A percentile compares a stretch with the other conserved stretches of the same genome.
phyloP scores from a whole-genome alignment of 2,329 filamentous ascomycete species.

The Penicillium sp. region DNA sequence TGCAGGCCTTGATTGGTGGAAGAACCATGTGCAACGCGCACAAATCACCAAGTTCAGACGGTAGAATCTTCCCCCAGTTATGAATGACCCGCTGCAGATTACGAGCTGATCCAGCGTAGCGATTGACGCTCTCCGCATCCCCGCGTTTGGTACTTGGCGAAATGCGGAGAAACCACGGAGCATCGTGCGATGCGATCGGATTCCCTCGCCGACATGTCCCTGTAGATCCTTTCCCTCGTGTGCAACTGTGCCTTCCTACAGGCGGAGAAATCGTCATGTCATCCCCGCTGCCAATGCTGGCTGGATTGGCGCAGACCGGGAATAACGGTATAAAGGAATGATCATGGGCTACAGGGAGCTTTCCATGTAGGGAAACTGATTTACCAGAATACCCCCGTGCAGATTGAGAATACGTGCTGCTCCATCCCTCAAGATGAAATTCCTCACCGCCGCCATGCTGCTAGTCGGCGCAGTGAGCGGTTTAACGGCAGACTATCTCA shows the following conservation, averaged over 20 bases:
- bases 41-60: slow-evolving; percentile 13
- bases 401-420: no score
- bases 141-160: slow-evolving; percentile 10
- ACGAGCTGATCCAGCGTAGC: neutral
- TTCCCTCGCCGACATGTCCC: neutral
- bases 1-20: slow-evolving; percentile 21
- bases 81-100: neutral
- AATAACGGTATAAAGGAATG: neutral
- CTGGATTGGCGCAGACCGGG: neutral
- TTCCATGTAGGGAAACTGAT: neutral
- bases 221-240: slow-evolving; percentile 7
- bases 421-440: slow-evolving; percentile 19
- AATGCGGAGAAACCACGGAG: slow-evolving; percentile 18
- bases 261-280: slow-evolving; percentile 24
- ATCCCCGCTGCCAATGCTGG: slow-evolving; percentile 8
- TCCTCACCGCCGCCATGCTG: slow-evolving; percentile 22
- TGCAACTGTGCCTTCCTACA: slow-evolving; percentile 17
- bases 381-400: no score
- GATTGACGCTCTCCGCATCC: slow-evolving; percentile 8
- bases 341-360: neutral
- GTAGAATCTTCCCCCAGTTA: slow-evolving; percentile 10
- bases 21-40: slow-evolving; percentile 7
- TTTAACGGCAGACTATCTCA: slow-evolving; percentile 18
- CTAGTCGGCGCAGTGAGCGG: slow-evolving; percentile 20
- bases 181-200: neutral